phyloP scores from a whole-genome alignment of 768 basidiomycete species.

The Kwoniella heveanensis region DNA sequence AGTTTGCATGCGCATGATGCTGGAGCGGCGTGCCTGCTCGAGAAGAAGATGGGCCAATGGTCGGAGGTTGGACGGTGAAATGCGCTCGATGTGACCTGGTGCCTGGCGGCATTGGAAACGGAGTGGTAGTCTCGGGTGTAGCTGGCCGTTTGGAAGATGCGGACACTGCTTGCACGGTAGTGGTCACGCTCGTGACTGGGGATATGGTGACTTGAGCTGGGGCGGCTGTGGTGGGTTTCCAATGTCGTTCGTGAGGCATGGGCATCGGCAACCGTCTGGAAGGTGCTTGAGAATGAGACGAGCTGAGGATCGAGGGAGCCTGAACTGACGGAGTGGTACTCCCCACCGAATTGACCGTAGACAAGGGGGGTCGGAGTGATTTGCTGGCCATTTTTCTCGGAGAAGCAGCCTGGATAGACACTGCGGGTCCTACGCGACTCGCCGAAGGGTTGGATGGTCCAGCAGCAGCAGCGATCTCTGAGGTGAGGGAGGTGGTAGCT shows the following conservation, averaged over 20 bases:
- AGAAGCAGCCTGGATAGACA: constrained; percentile 4
- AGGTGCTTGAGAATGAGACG: constrained; percentile 16
- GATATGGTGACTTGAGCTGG: constrained; percentile 48
- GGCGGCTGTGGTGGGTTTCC: constrained; percentile 43
- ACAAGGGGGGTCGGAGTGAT: constrained; percentile 28
- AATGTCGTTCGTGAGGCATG: constrained; percentile 35
- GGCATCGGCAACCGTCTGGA: constrained; percentile 24
- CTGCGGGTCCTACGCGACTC: neutral
- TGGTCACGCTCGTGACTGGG: constrained; percentile 44
- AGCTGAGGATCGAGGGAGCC: constrained; percentile 17
- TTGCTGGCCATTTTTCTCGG: constrained; percentile 10
- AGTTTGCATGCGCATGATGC: constrained; percentile 35
- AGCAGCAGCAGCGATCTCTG: neutral
- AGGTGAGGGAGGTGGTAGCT: neutral
- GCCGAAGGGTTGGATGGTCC: neutral
- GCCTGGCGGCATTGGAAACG: constrained; percentile 14
- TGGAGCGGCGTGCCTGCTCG: constrained; percentile 23
- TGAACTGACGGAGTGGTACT: constrained; percentile 22
- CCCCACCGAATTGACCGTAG: constrained; percentile 19
- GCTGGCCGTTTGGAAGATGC: constrained; percentile 2
- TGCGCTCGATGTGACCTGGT: constrained; percentile 18
- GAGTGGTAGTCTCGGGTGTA: constrained; percentile 14
- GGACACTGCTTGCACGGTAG: constrained; percentile 36
- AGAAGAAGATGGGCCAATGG: constrained; percentile 19
- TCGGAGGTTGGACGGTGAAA: constrained; percentile 13